Evolutionary conservation across 1,284 basidiomycete species (phyloP).

Genomic region (Psilocybe mexicana): DNA sequence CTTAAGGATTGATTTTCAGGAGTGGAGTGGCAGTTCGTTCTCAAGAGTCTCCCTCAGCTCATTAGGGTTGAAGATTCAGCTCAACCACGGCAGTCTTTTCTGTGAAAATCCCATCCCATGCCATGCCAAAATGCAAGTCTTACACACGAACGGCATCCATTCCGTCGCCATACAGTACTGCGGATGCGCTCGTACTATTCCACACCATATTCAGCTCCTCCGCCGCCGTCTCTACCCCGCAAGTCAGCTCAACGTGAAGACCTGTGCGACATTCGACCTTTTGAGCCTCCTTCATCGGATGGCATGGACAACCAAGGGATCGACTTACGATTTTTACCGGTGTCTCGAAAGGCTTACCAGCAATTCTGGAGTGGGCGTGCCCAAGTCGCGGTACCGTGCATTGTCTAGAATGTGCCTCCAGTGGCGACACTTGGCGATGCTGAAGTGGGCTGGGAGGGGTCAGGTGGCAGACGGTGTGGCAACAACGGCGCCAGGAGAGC

Average conservation of each 20-base stretch:
- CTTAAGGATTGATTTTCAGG: background rate
- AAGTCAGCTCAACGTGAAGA: background rate
- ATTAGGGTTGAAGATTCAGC: slow-evolving; percentile 6
- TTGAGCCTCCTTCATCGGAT: background rate
- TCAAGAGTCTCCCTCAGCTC: background rate
- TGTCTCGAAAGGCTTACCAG: background rate
- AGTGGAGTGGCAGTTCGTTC: background rate
- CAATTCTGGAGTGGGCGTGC: background rate
- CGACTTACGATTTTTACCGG: background rate
- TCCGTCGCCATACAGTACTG: slow-evolving; percentile 6
- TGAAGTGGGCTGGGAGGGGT: slow-evolving; percentile 24
- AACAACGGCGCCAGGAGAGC: slow-evolving; percentile 20
- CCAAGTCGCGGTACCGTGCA: background rate
- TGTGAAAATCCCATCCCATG: background rate
- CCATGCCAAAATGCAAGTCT: slow-evolving; percentile 1
- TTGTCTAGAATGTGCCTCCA: background rate
- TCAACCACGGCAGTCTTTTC: slow-evolving; percentile 1
- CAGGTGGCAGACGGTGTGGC: slow-evolving; percentile 22
- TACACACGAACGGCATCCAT: slow-evolving; percentile 10
- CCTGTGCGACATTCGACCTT: background rate
- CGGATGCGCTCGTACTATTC: slow-evolving; percentile 3
- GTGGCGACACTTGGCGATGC: slow-evolving; percentile 25
- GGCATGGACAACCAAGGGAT: no score
- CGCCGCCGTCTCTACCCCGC: slow-evolving; percentile 7
- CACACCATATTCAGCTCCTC: background rate